Percentiles rank a stretch among this genome's conserved stretches.
Conservation (phyloP, 1,139 yeast species). For the Candida anutae region DNA sequence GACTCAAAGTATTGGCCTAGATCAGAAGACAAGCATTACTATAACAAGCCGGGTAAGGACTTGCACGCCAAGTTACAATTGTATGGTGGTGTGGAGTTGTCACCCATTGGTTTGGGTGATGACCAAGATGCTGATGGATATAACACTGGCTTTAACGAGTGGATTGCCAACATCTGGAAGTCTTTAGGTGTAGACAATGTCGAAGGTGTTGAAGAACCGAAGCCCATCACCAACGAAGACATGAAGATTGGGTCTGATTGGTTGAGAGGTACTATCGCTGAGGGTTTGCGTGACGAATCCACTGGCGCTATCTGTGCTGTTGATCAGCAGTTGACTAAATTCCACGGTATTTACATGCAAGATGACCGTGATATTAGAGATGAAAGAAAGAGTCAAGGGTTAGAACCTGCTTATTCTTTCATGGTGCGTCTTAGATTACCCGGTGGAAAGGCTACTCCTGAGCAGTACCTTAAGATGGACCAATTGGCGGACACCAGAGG, state of each 20-base stretch:
- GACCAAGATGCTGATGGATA: constrained; percentile 97
- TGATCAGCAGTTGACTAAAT: constrained; percentile 91
- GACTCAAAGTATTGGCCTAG: constrained; percentile 97
- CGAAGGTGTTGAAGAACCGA: constrained; percentile 88
- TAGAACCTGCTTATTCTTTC: constrained; percentile 92
- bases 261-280: constrained; percentile 90
- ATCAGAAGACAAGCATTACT: constrained; percentile 88
- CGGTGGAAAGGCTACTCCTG: constrained; percentile 84
- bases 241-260: constrained; percentile 82
- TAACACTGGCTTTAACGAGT: constrained; percentile 77
- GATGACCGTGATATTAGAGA: constrained; percentile 97
- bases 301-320: constrained; percentile 92
- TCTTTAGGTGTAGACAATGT: constrained; percentile 81
- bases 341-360: constrained; percentile 98
- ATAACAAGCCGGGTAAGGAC: constrained; percentile 87
- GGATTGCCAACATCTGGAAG: constrained; percentile 85
- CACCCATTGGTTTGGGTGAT: constrained; percentile 83
- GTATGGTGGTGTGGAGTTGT: constrained; percentile 66
- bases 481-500: constrained; percentile 78
- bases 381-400: constrained; percentile 81
- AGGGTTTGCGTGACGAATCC: constrained; percentile 70
- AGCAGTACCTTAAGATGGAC: constrained; percentile 83
- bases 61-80: constrained; percentile 54
- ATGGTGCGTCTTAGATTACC: constrained; percentile 97
- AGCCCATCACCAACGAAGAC: constrained; percentile 93